Base-by-base conservation (phyloP, 352 stramenopile genomes). In the Phytopythium ostracodes region DNA sequence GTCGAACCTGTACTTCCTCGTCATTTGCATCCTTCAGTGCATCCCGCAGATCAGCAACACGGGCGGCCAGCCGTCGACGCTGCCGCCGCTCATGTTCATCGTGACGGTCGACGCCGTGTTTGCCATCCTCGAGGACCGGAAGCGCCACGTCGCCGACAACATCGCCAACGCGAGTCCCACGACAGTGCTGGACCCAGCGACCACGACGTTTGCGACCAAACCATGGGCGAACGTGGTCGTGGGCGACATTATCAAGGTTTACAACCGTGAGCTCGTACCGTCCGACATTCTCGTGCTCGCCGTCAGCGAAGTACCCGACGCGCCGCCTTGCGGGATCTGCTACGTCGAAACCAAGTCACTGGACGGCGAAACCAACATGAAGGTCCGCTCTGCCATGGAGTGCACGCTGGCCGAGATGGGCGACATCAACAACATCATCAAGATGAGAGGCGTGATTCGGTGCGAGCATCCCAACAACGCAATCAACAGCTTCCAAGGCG, bases 331-430 rank as follows among this genome's bases (percentile, higher is more conserved):
- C 20, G 89, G 89, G 3, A 70, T 93, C 33, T 96, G 85, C 65
- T 97, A 96, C 51, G 86, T 97, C 9, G 88, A 97, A 72, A 98
- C 92, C 49, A 94, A 95, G 60, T 95, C 84, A 22, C 75, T 98
- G 17, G 92, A 98, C 65, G 92, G 92, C 25, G 92, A 98, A 63
- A 98, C 91, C 17, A 98, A 98, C 66, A 90, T 98, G 75, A 98
- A 98, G 69, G 77, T 96, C 20, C 81, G 90, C 9, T 88, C 80
- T 0, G 85, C 81, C 6, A 89, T 93, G 80, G 81, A 96, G 31
- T 71, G 52, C 50, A 93, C 85, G 27, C 67, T 90, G 51, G 60
- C 60, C 11, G 68, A 69, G 1, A 88, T 92, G 76, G 75, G 77
- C 1, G 53, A 59, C 1, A 38, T 68, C 17, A 65, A 79, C 0